Base-by-base conservation (phyloP, 1,284 basidiomycete species). In the Tilletiopsis washingtonensis region DNA sequence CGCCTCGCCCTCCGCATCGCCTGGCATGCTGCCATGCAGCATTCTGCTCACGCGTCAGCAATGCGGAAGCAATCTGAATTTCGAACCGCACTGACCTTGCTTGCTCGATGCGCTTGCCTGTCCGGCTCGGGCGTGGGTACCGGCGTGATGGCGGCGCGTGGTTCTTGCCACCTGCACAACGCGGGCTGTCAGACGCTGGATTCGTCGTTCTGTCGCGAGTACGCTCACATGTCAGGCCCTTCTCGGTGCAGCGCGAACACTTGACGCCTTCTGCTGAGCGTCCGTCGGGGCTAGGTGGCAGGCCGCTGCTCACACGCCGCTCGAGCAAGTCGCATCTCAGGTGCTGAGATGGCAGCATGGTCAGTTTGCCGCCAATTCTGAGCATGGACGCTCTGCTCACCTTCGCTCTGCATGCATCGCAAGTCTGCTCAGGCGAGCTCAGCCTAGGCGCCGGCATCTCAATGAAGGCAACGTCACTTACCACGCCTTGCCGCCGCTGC, bases 61-160 rank as follows among this genome's bases (percentile, higher is more conserved):
- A 23, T 25, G 36, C 15, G n/a, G 32, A 40, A 7, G 34, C 2
- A 37, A 21, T 17, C 15, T 12, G 25, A 3, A 12, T 5, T 17
- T 41, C 14, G 36, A 17, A 15, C 6, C 17, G 12, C 9, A 40
- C n/a, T n/a, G n/a, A 24, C 21, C 52, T 58, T 1, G 67, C 67
- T 38, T 70, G 61, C 50, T 71, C 69, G 45, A 71, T 71, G 11
- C 69, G 57, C 48, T 66, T 69, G 4, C 69, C 69, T 1, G 67
- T 67, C 5, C 69, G 59, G 39, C 64, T 62, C 4, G 69, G 69
- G 20, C 69, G 57, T 0, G 67, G 66, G 37, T 62, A 64, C 17
- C 61, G 49, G 12, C 63, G 60, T 3, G 64, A 62, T 15, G 66
- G 59, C 4, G 67, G 57, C 1, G 57, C 53, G 44, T 58, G 49